Conservation (phyloP, 257 asterid species). For the Linderniella brevidens region DNA sequence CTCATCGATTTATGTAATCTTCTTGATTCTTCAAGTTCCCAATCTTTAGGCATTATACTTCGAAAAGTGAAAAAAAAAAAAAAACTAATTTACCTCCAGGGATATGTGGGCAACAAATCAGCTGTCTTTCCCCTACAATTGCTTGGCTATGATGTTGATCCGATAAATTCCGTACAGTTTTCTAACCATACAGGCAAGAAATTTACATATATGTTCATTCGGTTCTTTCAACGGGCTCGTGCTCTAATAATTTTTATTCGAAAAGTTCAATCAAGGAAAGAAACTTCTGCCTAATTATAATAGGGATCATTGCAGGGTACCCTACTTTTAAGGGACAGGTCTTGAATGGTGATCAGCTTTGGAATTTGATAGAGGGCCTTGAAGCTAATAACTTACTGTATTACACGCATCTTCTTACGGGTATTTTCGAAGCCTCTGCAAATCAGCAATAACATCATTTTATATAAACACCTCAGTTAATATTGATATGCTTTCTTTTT, state of each 20-base stretch:
- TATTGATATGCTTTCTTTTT: too few relatives aligned
- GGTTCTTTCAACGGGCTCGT: too few relatives aligned
- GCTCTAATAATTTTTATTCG: too few relatives aligned
- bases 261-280: too few relatives aligned
- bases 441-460: too few relatives aligned
- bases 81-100: constrained; percentile 23
- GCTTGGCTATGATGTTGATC: constrained; percentile 94
- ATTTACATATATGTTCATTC: constrained; percentile 28
- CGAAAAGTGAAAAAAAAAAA: background rate
- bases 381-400: constrained; percentile 72
- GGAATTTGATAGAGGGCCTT: constrained; percentile 91
- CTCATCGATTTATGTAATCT: too few relatives aligned
- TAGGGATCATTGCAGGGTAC: constrained; percentile 44
- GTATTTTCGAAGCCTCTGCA: constrained; percentile 18
- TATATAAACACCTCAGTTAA: too few relatives aligned
- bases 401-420: constrained; percentile 92
- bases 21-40: too few relatives aligned
- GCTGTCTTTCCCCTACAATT: constrained; percentile 95
- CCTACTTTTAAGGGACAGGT: constrained; percentile 96
- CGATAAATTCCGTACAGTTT: constrained; percentile 92
- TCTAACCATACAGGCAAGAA: constrained; percentile 99
- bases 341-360: constrained; percentile 86
- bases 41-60: too few relatives aligned
- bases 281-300: too few relatives aligned
- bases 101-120: constrained; percentile 96